These are phyloP conservation scores for Phylloporus sp. DNA, from an alignment of 768 basidiomycete genomes.

Conservation along the genomic window DNA sequence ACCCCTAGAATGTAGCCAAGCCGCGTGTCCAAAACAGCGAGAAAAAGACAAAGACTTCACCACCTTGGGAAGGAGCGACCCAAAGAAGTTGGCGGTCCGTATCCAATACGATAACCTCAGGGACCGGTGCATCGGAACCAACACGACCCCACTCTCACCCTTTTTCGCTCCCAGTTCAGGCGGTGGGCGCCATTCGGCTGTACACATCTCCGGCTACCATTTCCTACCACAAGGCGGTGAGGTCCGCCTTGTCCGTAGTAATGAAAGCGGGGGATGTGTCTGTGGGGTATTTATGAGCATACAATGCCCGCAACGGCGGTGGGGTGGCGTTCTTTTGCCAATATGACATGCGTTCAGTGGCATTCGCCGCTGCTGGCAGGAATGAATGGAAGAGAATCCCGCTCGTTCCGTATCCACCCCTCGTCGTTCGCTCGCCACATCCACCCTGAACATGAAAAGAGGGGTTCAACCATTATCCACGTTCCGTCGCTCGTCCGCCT, in stretches of 20 bases:
- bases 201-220: not conserved
- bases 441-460: conserved; percentile 14
- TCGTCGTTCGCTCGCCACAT: conserved; percentile 12
- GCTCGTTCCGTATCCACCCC: conserved; percentile 5
- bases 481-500: conserved; percentile 10
- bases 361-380: not conserved
- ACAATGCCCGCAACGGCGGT: not conserved
- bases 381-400: conserved; percentile 18
- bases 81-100: conserved; percentile 9
- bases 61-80: conserved; percentile 15
- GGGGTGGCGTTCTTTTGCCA: no score
- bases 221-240: not conserved
- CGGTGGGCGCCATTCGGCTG: not conserved
- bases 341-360: not conserved
- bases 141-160: not conserved
- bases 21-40: not conserved
- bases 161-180: conserved; percentile 1
- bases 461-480: conserved; percentile 5
- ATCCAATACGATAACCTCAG: conserved; percentile 8
- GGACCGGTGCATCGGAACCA: conserved; percentile 8
- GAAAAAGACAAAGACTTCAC: not conserved
- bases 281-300: not conserved
- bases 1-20: conserved; percentile 11
- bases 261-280: not conserved
- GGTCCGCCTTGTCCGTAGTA: not conserved